Percentiles rank a stretch among this genome's conserved stretches.
These are phyloP conservation scores for Centrapalus pauciflorus DNA, from an alignment of 129 eudicot genomes.

Conservation along the genomic window DNA sequence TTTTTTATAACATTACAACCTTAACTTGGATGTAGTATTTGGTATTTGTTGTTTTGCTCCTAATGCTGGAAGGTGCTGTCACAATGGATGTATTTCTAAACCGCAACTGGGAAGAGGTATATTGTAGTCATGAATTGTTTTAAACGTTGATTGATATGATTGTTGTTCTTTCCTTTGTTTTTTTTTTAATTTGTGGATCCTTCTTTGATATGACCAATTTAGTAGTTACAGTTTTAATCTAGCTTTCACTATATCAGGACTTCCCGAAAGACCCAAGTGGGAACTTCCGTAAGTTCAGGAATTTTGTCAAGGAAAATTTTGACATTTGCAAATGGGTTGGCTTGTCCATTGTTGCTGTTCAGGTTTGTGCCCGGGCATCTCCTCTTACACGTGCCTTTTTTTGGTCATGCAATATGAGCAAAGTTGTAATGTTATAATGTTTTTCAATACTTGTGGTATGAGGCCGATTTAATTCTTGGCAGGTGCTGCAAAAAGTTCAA, in stretches of 20 bases:
- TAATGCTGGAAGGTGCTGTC: conserved; percentile 79
- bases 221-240: background rate
- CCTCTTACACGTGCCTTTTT: background rate
- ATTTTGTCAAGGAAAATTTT: conserved; percentile 62
- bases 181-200: background rate
- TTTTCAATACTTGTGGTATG: too few species aligned
- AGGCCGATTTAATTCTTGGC: too few species aligned
- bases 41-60: conserved; percentile 55
- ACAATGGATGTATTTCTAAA: conserved; percentile 72
- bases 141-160: background rate
- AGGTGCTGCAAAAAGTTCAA: too few species aligned
- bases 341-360: conserved; percentile 53
- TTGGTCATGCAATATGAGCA: too few species aligned
- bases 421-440: too few species aligned
- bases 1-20: too few species aligned
- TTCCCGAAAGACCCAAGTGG: conserved; percentile 77
- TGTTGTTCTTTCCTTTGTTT: background rate
- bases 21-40: conserved; percentile 56
- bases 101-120: conserved; percentile 77
- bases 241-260: conserved; percentile 47
- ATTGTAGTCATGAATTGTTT: background rate
- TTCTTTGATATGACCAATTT: background rate
- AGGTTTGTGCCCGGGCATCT: conserved; percentile 31
- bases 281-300: conserved; percentile 55
- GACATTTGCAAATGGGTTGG: conserved; percentile 87